Percentiles rank a stretch among this genome's conserved stretches.
phyloP scores from a whole-genome alignment of 805 yeast species.

The Saccharomycodes ludwigii region DNA sequence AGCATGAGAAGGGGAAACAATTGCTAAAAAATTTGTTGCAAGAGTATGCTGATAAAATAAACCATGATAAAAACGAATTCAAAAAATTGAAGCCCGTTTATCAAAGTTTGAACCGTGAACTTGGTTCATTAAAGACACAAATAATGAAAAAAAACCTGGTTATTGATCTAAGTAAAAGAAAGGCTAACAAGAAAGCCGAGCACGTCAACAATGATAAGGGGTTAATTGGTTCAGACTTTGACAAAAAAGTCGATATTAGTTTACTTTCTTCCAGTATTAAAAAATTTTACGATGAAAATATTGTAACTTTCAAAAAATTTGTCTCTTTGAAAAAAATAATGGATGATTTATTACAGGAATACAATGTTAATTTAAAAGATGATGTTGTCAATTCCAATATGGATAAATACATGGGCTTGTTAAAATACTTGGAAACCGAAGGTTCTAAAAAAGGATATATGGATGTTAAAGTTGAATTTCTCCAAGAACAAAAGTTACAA shows the following conservation, averaged over 20 bases:
- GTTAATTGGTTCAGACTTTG: too few species aligned
- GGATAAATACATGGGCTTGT: conserved; percentile 33
- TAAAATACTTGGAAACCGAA: too few species aligned
- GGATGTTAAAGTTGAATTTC: conserved; percentile 22
- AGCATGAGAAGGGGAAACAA: conserved; percentile 38
- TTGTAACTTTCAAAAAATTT: too few species aligned
- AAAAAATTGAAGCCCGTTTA: conserved; percentile 8
- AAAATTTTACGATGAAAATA: too few species aligned
- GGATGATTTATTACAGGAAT: conserved; percentile 37
- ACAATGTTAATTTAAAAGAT: conserved; percentile 78
- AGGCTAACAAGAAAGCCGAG: too few species aligned
- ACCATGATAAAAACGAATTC: conserved; percentile 16
- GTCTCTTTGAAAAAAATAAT: conserved; percentile 30
- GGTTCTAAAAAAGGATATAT: too few species aligned
- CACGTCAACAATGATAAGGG: too few species aligned
- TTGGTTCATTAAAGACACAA: too few species aligned
- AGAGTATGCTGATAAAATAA: conserved; percentile 16
- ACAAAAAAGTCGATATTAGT: too few species aligned
- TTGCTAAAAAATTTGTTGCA: conserved; percentile 23
- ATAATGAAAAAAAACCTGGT: too few species aligned
- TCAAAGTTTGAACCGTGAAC: conserved; percentile 4
- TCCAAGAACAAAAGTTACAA: background rate
- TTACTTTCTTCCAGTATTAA: too few species aligned
- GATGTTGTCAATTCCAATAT: conserved; percentile 72
- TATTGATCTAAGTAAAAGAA: too few species aligned